Percentiles rank a stretch among this genome's conserved stretches.
Conservation (phyloP, 257 asterid genomes). For the Scutellaria minor region DNA sequence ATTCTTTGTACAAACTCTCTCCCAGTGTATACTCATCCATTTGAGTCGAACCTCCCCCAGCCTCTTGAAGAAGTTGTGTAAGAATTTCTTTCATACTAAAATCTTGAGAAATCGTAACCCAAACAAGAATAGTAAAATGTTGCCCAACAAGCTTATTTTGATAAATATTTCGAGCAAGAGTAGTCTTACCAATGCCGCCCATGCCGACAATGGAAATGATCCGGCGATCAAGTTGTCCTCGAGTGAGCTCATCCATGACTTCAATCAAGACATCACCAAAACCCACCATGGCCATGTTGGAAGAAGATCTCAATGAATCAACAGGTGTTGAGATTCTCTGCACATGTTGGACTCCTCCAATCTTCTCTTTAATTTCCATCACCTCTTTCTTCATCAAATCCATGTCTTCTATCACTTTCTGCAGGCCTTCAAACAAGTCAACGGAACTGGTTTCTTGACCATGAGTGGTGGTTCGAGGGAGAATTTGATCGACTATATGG, state of each 20-base stretch:
- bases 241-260: constrained; percentile 16
- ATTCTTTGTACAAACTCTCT: background rate
- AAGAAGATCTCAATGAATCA: background rate
- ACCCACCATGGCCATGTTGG: constrained; percentile 21
- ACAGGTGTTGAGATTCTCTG: background rate
- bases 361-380: background rate
- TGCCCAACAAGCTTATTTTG: background rate
- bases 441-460: background rate
- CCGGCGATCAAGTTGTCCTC: background rate
- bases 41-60: background rate
- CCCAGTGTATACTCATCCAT: background rate
- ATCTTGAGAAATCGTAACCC: constrained; percentile 18
- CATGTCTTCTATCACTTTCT: constrained; percentile 18
- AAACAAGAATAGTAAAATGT: constrained; percentile 1
- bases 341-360: background rate
- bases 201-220: constrained; percentile 6
- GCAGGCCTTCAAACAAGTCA: background rate
- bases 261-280: background rate
- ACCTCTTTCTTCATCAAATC: background rate
- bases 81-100: background rate
- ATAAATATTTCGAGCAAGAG: constrained; percentile 16
- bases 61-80: background rate
- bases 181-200: constrained; percentile 31
- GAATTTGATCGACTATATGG: background rate
- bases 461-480: background rate